Evolutionary conservation across 2,329 filamentous ascomycete genomes (phyloP), one percentile per base, ranked within the genome.

Genomic region (Epichloe sp.): DNA sequence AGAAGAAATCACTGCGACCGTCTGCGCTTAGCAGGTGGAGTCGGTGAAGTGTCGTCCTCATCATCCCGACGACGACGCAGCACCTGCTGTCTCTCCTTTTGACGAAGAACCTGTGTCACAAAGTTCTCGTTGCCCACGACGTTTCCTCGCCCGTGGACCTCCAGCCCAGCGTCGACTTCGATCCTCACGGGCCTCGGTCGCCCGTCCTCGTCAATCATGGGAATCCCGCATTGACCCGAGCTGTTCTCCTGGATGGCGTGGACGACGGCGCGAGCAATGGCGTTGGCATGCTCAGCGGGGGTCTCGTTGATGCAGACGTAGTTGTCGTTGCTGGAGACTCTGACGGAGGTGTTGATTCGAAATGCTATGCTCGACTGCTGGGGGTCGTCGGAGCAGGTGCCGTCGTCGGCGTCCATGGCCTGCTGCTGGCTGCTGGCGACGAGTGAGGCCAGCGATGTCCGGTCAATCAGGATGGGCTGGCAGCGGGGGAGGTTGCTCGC

Each of bases 311-410:
- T 59, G 19, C 71, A 69, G 44, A 78, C 62, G 47, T 75, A 59
- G 60, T 80, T 81, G 61, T 71, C 66, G 61, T 68, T 67, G 54
- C 70, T 71, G 38, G 63, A 62, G 56, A 80, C 65, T 53, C 58
- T 65, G 58, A 79, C 60, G 1, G 72, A 68, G 15, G 72, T 70
- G 56, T 72, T 71, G 63, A 81, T 73, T 15, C 63, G 65, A 44
- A 80, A 61, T 47, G 62, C 66, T 52, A 78, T 69, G 46, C 72
- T 63, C 1, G 68, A 68, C 44, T 62, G 55, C 10, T 5, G 19
- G 10, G 10, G 26, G 23, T 48, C 46, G 47, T 41, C 47, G 6
- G 37, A 8, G 47, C 12, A 21, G 14, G 2, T 17, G 12, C 19
- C 19, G 4, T 48, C 46, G 5, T 17, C 36, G 10, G n/a, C 26